These are phyloP conservation scores for Tilletia horrida DNA, from an alignment of 1,284 basidiomycete species.

Conservation along the genomic window DNA sequence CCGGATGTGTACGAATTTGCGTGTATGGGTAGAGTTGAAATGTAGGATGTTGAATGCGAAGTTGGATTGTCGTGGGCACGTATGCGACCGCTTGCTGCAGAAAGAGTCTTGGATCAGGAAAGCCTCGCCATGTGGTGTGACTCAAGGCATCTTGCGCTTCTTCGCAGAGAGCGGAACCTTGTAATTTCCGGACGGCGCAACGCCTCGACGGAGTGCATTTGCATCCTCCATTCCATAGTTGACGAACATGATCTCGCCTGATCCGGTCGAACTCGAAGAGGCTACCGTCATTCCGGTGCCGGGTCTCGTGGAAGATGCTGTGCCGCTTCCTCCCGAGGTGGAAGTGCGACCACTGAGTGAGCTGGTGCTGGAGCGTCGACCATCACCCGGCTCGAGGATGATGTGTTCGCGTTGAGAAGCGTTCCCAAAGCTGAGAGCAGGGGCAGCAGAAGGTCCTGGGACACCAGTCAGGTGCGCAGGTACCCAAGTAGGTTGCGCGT, in stretches of 20 bases:
- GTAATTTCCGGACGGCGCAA: conserved; percentile 7
- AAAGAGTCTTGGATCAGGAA: neutral
- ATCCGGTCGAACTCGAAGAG: neutral
- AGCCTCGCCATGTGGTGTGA: neutral
- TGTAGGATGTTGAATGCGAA: neutral
- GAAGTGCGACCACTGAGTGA: too few relatives aligned
- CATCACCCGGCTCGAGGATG: too few relatives aligned
- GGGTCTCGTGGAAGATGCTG: neutral
- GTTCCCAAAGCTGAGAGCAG: too few relatives aligned
- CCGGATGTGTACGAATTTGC: too few relatives aligned
- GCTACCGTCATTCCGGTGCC: neutral
- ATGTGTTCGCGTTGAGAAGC: too few relatives aligned
- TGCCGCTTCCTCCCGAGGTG: neutral
- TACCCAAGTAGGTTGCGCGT: too few relatives aligned
- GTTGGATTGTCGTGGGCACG: neutral
- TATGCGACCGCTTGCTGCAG: neutral
- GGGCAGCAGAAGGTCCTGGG: too few relatives aligned
- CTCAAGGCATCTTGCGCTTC: conserved; percentile 5
- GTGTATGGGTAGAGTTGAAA: neutral
- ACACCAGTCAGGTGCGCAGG: too few relatives aligned
- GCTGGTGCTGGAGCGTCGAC: conserved; percentile 5
- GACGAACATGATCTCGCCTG: conserved; percentile 11
- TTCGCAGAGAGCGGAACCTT: conserved; percentile 10
- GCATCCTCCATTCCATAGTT: conserved; percentile 14
- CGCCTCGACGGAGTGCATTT: conserved; percentile 3